Evolutionary conservation across 2,329 filamentous ascomycete species (phyloP).

Genomic region (Curvularia sp.): DNA sequence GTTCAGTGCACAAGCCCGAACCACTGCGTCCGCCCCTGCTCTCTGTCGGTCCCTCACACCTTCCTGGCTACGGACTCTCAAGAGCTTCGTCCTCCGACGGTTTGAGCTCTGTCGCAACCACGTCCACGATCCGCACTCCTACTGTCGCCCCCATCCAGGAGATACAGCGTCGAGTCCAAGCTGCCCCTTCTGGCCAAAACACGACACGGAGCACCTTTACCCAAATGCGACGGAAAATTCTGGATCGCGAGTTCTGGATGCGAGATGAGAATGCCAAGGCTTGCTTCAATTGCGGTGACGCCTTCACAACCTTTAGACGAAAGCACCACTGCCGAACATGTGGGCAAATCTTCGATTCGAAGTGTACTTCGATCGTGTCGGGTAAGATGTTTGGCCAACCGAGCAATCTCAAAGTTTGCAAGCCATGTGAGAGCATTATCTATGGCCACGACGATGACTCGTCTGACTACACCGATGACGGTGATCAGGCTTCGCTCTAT

Average conservation of each 20-base stretch:
- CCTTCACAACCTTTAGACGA: conserved; percentile 90
- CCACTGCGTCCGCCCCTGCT: conserved; percentile 51
- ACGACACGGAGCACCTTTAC: conserved; percentile 50
- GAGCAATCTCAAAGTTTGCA: conserved; percentile 86
- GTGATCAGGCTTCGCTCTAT: conserved; percentile 67
- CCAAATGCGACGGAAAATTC: conserved; percentile 81
- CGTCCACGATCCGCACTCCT: conserved; percentile 43
- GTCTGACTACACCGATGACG: conserved; percentile 87
- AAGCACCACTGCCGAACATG: conserved; percentile 96
- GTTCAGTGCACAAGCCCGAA: conserved; percentile 36
- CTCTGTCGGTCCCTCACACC: conserved; percentile 55
- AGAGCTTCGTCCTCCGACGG: conserved; percentile 56
- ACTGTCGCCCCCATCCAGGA: conserved; percentile 43
- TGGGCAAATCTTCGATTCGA: conserved; percentile 98
- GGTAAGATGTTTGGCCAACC: conserved; percentile 87
- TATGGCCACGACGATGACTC: conserved; percentile 89
- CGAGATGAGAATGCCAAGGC: conserved; percentile 97
- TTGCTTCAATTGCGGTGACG: conserved; percentile 88
- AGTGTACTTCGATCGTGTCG: conserved; percentile 90
- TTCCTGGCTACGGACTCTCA: conserved; percentile 57
- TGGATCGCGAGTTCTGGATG: conserved; percentile 99
- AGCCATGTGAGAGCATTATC: conserved; percentile 89
- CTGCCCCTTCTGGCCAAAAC: conserved; percentile 40
- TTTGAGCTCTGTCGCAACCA: conserved; percentile 47
- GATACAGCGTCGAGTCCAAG: conserved; percentile 31